Conservation (phyloP, 106 monocot species). For the Dendrobium huoshanense region DNA sequence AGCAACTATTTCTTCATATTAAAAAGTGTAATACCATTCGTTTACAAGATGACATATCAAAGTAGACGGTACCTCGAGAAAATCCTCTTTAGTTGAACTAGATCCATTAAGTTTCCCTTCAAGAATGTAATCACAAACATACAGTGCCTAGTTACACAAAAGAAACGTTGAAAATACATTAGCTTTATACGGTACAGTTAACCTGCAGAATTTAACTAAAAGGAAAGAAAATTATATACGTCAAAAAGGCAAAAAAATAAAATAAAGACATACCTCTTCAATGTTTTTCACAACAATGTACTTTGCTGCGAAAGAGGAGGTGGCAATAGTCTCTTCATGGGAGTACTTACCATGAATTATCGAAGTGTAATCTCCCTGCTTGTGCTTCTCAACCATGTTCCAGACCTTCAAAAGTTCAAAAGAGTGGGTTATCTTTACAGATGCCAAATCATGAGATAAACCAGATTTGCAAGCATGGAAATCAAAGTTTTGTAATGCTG, state of each 20-base stretch:
- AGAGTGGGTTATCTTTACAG: background rate
- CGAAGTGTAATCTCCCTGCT: constrained; percentile 88
- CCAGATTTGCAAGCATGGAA: background rate
- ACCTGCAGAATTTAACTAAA: background rate
- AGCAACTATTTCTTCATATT: background rate
- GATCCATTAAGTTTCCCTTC: constrained; percentile 89
- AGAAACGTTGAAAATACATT: background rate
- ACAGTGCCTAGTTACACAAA: constrained; percentile 51
- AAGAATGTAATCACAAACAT: constrained; percentile 97
- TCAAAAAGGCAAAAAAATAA: background rate
- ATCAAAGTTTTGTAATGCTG: background rate
- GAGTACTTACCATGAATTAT: constrained; percentile 95
- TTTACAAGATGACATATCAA: constrained; percentile 1
- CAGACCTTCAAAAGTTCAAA: constrained; percentile 57
- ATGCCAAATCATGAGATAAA: too few relatives aligned
- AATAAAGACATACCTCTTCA: constrained; percentile 45
- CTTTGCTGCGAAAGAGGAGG: constrained; percentile 87
- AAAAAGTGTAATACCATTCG: background rate
- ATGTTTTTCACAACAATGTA: constrained; percentile 92
- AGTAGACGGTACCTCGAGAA: constrained; percentile 49
- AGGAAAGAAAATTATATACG: background rate
- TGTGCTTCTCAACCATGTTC: constrained; percentile 97
- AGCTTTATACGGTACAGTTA: background rate
- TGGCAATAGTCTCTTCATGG: constrained; percentile 96
- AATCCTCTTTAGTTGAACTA: constrained; percentile 82